Base-by-base conservation (phyloP, 1,139 yeast genomes). In the Pichia sp. region DNA sequence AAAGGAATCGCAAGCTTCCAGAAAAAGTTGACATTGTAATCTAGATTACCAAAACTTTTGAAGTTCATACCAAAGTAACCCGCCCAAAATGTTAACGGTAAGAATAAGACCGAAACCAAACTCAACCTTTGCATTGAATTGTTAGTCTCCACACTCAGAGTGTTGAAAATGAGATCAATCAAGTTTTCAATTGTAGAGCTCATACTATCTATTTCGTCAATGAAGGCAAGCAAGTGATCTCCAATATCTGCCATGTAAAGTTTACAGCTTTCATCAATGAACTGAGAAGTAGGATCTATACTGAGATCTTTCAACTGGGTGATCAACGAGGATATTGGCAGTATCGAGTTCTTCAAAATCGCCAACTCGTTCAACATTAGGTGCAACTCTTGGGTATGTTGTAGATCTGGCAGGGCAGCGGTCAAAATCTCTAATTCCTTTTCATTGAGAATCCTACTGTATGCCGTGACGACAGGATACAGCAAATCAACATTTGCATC, bases 31-130 rank as follows among this genome's bases (percentile, higher is more conserved):
- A 75, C 78, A 53, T 71, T 71, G 40, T 75, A 61, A 32, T 71
- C 65, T 49, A 82, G 67, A 47, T 75, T 77, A 2, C 76, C 77
- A 62, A 80, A 81, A n/a, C 66, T 64, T 19, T 72, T 71, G 59
- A 82, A 78, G 58, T 80, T 79, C 84, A 80, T 80, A 19, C 85
- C 85, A 60, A 76, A 80, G 62, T 79, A 80, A 10, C 84, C 83
- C 1, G 84, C 78, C 73, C 81, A 72, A 62, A 80, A 80, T 5
- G 80, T 74, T 51, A 80, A 62, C 8, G 84, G 85, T 50, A 80
- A 67, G 59, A 80, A 80, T 19, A 80, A 72, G 10, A 80, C 82
- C 0, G 82, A 76, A 8, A 80, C 79, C 36, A 80, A 63, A 8
- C 82, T 76, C 50, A 80, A 67, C 61, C 75, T 74, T 52, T 73